These are phyloP conservation scores for Aechmea fasciata DNA, from an alignment of 176 grass and related monocot species.

Conservation along the genomic window DNA sequence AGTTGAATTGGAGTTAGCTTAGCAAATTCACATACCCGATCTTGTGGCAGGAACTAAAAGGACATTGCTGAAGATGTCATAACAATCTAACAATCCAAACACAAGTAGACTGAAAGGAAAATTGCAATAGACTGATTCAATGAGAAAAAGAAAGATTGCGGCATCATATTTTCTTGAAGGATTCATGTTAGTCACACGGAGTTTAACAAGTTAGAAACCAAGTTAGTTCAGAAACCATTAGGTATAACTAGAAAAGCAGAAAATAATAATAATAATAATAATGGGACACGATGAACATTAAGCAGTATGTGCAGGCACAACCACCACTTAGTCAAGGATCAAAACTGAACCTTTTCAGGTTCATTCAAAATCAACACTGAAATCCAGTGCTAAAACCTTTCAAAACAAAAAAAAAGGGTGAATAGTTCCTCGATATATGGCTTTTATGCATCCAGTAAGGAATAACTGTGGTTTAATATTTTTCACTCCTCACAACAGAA, in stretches of 20 bases:
- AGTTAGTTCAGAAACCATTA: neutral
- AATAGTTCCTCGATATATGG: too few species aligned
- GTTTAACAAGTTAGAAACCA: neutral
- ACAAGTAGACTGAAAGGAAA: neutral
- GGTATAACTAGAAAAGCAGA: neutral
- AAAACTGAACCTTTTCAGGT: too few species aligned
- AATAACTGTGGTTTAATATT: too few species aligned
- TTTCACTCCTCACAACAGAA: too few species aligned
- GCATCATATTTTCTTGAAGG: neutral
- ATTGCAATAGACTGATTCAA: neutral
- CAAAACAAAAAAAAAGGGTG: neutral
- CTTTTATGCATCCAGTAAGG: too few species aligned
- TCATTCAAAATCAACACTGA: too few species aligned
- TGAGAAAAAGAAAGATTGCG: neutral
- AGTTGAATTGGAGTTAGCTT: constrained; percentile 80
- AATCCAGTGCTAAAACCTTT: too few species aligned
- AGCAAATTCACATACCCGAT: constrained; percentile 83
- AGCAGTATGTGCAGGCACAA: neutral
- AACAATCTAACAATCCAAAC: constrained; percentile 1
- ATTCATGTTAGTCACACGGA: neutral
- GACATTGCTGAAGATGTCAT: constrained; percentile 6
- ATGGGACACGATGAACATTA: neutral
- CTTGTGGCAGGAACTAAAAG: constrained; percentile 83
- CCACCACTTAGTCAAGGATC: neutral
- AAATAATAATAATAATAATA: neutral